Base-by-base conservation (phyloP, 768 basidiomycete species). In the Lactifluus volemus region DNA sequence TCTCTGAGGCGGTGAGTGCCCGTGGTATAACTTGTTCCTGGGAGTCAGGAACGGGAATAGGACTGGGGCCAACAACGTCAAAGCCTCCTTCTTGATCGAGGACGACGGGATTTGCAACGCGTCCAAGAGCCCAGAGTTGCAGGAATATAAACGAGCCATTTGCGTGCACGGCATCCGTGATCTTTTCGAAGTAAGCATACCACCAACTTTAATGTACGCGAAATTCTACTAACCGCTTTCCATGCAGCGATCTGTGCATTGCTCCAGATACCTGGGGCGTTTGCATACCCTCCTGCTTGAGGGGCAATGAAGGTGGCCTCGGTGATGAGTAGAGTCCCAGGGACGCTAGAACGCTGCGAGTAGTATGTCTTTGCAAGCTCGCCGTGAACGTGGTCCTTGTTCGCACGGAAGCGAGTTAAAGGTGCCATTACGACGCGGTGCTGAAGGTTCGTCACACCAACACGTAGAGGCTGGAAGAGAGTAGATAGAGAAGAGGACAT, bases 181-280 rank as follows among this genome's bases (percentile, higher is more conserved):
- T 12, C 60, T 69, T 42, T 81, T 84, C 36, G 36, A 29, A 25
- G 39, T 30, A 32, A 41, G 51, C 15, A n/a, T 5, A 25, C 12
- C 8, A 11, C 9, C 15, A 42, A 15, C 30, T 14, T 17, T 19
- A 2, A 25, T 3, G 48, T 9, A 19, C 4, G 10, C 5, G 4
- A 38, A 44, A 32, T 25, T 51, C 7, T 25, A 66, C 59, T 21
- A 34, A 79, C 79, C 65, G 69, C 64, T 65, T 78, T 81, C 84
- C 83, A 84, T 0, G 64, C 76, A 9, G 67, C 61, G 34, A 78
- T 78, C 64, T 92, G 88, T 21, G 78, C 82, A 2, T 78, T 68
- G 19, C 69, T 81, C 75, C 80, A 88, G 57, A 88, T 81, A 0
- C 87, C 88, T 2, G 87, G 88, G 0, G 79, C 76, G 57, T 81